phyloP scores from a whole-genome alignment of 495 filamentous ascomycete genomes.

The Aspergillus conjunctus region DNA sequence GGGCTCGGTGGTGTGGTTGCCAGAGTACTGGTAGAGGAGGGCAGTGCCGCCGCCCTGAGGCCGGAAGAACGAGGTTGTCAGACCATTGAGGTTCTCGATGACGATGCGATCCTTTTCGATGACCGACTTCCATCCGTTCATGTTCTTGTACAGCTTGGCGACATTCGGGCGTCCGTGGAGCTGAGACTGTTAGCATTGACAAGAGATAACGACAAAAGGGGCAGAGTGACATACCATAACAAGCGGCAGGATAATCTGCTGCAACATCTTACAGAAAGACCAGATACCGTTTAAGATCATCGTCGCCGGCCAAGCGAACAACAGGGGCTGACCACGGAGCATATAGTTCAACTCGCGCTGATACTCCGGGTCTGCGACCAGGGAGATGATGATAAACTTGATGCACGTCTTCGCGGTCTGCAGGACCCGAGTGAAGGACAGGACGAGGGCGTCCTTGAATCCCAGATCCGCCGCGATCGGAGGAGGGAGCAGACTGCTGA shows the following conservation, averaged over 20 bases:
- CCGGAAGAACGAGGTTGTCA: constrained; percentile 43
- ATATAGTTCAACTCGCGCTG: constrained; percentile 57
- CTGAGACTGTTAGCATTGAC: background rate
- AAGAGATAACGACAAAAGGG: background rate
- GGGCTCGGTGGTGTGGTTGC: constrained; percentile 46
- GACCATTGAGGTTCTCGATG: constrained; percentile 45
- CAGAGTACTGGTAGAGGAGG: constrained; percentile 48
- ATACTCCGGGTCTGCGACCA: constrained; percentile 59
- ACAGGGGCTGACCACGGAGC: constrained; percentile 32
- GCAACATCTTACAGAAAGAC: constrained; percentile 43
- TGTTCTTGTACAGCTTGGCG: constrained; percentile 43
- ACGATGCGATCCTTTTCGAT: constrained; percentile 47
- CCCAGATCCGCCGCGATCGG: constrained; percentile 10
- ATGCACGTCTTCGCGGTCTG: constrained; percentile 22
- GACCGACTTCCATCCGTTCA: constrained; percentile 45
- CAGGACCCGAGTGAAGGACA: constrained; percentile 9
- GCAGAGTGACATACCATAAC: constrained; percentile 35
- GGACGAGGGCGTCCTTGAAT: constrained; percentile 6
- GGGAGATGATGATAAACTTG: constrained; percentile 57
- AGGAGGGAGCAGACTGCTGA: constrained; percentile 30
- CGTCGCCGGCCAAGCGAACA: constrained; percentile 36
- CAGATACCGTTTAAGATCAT: constrained; percentile 50
- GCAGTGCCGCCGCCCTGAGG: constrained; percentile 35
- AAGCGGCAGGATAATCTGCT: constrained; percentile 41
- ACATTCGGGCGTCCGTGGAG: constrained; percentile 49